These are phyloP conservation scores for Cyclospora cayetanensis DNA, from an alignment of 169 alveolate genomes.

Conservation along the genomic window DNA sequence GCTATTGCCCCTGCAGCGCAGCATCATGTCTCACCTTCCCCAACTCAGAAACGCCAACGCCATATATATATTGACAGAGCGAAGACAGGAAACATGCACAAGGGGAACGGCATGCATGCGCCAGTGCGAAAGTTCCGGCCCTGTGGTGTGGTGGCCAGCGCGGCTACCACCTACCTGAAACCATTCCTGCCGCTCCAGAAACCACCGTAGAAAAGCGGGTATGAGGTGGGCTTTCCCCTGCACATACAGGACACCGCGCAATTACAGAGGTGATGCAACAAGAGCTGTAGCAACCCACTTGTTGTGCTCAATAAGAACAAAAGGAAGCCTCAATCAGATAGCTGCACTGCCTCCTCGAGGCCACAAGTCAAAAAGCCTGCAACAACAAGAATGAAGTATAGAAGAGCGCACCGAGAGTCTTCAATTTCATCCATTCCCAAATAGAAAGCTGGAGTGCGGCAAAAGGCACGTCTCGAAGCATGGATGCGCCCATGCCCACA, in stretches of 20 bases:
- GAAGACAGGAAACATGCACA: background rate
- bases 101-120: too few relatives aligned
- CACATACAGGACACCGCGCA: background rate
- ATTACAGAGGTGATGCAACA: background rate
- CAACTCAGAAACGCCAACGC: background rate
- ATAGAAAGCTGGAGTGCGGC: slow-evolving; percentile 90
- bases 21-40: background rate
- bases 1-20: slow-evolving; percentile 70
- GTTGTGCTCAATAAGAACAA: background rate
- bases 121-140: too few relatives aligned
- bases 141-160: too few relatives aligned
- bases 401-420: background rate
- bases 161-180: slow-evolving; percentile 20
- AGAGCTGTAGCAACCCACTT: background rate
- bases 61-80: background rate
- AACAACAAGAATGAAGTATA: background rate
- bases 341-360: too few relatives aligned
- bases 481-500: slow-evolving; percentile 84
- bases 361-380: background rate
- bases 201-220: background rate
- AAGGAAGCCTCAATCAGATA: too few relatives aligned
- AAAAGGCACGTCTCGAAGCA: slow-evolving; percentile 92
- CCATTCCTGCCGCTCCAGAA: slow-evolving; percentile 53
- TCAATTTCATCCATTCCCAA: slow-evolving; percentile 76
- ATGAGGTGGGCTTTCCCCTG: slow-evolving; percentile 26